Conservation (phyloP, 169 alveolate species). For the Plasmodium coatneyi region DNA sequence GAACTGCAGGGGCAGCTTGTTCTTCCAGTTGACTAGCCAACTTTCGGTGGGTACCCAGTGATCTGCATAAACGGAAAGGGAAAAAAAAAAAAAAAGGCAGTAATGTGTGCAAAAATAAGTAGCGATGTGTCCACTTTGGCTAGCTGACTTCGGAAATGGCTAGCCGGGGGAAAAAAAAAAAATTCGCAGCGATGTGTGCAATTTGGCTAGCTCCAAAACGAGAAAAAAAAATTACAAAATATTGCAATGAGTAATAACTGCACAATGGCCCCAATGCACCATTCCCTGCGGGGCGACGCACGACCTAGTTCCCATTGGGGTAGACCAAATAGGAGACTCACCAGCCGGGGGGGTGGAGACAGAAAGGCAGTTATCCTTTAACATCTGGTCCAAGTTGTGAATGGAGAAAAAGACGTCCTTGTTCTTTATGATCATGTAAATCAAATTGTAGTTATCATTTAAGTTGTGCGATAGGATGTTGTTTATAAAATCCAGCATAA, state of each 20-base stretch:
- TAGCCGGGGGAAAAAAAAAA: neutral
- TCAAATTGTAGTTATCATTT: slow-evolving; percentile 60
- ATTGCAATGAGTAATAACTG: neutral
- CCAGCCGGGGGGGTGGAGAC: slow-evolving; percentile 5
- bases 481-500: slow-evolving; percentile 65
- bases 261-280: neutral
- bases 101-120: neutral
- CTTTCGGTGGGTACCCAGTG: slow-evolving; percentile 73
- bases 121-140: neutral
- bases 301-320: neutral
- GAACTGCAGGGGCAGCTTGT: slow-evolving; percentile 60
- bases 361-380: slow-evolving; percentile 24
- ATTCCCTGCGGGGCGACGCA: neutral
- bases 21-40: slow-evolving; percentile 62
- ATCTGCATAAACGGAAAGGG: slow-evolving; percentile 16
- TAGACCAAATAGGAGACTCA: neutral
- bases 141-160: no score
- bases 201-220: neutral
- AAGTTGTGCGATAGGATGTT: slow-evolving; percentile 63
- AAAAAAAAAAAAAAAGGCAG: neutral
- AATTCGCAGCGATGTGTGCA: neutral
- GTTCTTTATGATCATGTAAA: slow-evolving; percentile 65
- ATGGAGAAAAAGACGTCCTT: slow-evolving; percentile 59
- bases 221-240: neutral
- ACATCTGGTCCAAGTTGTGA: slow-evolving; percentile 30